Base-by-base conservation (phyloP, 2,329 filamentous ascomycete species). In the Nemania sp. region DNA sequence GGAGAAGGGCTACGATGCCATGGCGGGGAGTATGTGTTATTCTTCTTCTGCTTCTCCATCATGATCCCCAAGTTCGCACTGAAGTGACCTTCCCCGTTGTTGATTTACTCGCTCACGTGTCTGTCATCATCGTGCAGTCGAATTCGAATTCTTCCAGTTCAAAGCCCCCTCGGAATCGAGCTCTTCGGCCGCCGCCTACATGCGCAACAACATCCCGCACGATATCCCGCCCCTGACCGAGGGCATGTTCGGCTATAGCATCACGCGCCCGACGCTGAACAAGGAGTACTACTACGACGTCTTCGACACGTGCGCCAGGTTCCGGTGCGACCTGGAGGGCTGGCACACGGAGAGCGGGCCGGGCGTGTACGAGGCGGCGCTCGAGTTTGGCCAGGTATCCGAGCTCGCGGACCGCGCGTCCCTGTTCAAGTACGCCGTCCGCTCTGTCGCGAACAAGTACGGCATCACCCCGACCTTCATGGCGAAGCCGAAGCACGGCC, bases 381-480 rank as follows among this genome's bases (percentile, higher is more conserved):
- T 99, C 51, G 90, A 97, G 74, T 98, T 96, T 69, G 90, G 90
- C 54, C 91, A 97, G 74, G 90, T 95, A 65, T 85, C 84, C 37
- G 83, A 90, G 66, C 97, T 97, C 91, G 95, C 95, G 1, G 95
- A 99, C 75, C 89, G 90, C 68, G 92, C 93, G 25, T 88, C 88
- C 32, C 80, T 99, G 37, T 99, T 98, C 87, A 99, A 99, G 83
- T 89, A 96, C 69, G 87, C 90, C 18, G 92, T 97, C 66, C 97
- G 97, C 78, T 92, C 91, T 10, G 86, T 97, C 40, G 91, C 91
- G 46, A 90, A 87, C 58, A 90, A 91, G 72, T 91, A 92, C 74
- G 92, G 91, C 67, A 96, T 99, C 72, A 97, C 92, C 0, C 95
- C 95, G 0, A 96, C 91, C 76, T 99, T 99, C 81, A 99, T 99